Base-by-base conservation (phyloP, 2,329 filamentous ascomycete species). In the Geosmithia morbida region DNA sequence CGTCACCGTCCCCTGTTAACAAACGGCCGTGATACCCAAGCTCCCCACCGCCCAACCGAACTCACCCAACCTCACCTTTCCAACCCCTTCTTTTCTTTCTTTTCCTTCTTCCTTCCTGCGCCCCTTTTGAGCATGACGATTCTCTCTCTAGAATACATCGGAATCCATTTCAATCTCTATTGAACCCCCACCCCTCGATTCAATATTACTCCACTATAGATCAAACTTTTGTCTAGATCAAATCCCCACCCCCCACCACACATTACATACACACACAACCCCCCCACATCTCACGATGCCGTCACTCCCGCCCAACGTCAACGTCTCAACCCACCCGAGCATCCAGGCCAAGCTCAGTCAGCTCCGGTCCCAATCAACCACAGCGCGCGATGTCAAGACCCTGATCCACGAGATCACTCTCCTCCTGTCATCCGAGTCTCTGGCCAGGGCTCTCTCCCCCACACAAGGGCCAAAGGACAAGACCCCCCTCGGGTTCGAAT, bases 291-390 rank as follows among this genome's bases (percentile, higher is more conserved):
- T n/a, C 17, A 43, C 46, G 50, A 67, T 66, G 64, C 48, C 59
- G 44, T 59, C 58, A 14, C 64, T 81, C 42, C 76, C 76, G 10
- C 52, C 72, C 55, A 81, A 82, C 59, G 77, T 83, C 51, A 87
- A 92, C 67, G 69, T 95, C 61, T 95, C 88, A 40, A 70, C 70
- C 16, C 90, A 97, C 64, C 90, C 90, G 37, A 94, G 87, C 65
- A 74, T 96, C 41, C 73, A 76, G 56, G 87, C 85, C 55, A 97
- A 97, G 72, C 79, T 97, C 57, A 89, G 85, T 55, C 86, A 92
- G 67, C 78, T 97, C 44, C 83, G 90, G 50, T 92, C 86, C 41
- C 72, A 77, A 48, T 72, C 70, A 41, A 79, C 85, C 46, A 77
- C 72, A 50, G 73, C 86, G 3, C 75, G 81, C 50, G 86, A 95